Percentiles rank a stretch among this genome's conserved stretches.
Evolutionary conservation across 495 filamentous ascomycete species (phyloP).

Genomic region (Rhypophila decipiens): DNA sequence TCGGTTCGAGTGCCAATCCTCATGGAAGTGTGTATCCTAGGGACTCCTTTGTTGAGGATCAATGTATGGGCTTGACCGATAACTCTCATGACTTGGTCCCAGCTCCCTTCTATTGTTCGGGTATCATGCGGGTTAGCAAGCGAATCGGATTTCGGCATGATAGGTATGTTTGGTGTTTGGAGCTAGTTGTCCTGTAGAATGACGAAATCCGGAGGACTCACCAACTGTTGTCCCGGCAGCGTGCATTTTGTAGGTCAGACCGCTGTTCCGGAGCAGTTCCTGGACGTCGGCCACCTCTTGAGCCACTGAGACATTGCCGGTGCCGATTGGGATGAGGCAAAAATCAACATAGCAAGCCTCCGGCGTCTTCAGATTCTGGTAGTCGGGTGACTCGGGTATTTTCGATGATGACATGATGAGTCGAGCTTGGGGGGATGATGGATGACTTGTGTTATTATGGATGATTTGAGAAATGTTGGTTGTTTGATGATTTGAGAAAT

Average conservation of each 20-base stretch:
- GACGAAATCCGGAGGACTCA: slow-evolving; percentile 35
- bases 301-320: slow-evolving; percentile 72
- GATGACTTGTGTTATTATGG: too few species aligned
- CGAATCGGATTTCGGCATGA: neutral
- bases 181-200: neutral
- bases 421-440: too few species aligned
- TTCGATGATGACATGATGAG: too few species aligned
- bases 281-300: slow-evolving; percentile 86
- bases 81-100: slow-evolving; percentile 81
- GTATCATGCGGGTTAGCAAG: neutral
- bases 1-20: slow-evolving; percentile 66
- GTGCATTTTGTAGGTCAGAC: slow-evolving; percentile 81
- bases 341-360: slow-evolving; percentile 69
- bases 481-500: too few species aligned
- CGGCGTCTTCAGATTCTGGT: slow-evolving; percentile 43
- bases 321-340: slow-evolving; percentile 82
- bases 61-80: slow-evolving; percentile 87
- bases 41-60: slow-evolving; percentile 73
- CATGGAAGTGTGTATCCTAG: slow-evolving; percentile 85
- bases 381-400: too few species aligned
- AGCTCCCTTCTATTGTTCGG: slow-evolving; percentile 66
- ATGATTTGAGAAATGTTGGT: too few species aligned
- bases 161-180: neutral
- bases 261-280: slow-evolving; percentile 70
- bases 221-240: slow-evolving; percentile 88